These are phyloP conservation scores for Ophiostoma sp. DNA, from an alignment of 2,329 filamentous ascomycete genomes.

Conservation along the genomic window DNA sequence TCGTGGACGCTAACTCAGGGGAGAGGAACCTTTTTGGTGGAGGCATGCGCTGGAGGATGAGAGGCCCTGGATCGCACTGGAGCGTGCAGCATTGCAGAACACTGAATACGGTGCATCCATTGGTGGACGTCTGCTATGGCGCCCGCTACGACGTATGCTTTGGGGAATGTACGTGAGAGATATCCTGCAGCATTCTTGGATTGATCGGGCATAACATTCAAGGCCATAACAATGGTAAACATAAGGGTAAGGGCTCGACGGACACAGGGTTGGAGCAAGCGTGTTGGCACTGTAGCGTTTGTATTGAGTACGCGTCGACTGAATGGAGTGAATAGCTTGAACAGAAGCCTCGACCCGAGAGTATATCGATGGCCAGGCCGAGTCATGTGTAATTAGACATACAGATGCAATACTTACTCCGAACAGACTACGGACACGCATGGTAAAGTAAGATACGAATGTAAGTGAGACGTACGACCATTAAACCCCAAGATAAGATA, in stretches of 20 bases:
- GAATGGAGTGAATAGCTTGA: not conserved
- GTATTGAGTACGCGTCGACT: not conserved
- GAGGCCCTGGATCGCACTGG: not conserved
- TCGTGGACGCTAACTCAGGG: constrained; percentile 27
- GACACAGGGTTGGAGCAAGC: not conserved
- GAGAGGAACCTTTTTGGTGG: constrained; percentile 19
- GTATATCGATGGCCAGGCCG: not conserved
- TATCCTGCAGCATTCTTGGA: constrained; percentile 4
- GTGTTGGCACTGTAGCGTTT: not conserved
- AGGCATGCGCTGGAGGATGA: constrained; percentile 15
- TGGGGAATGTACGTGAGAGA: not conserved
- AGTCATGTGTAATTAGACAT: constrained; percentile 1
- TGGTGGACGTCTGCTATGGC: not conserved
- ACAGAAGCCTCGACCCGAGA: not conserved
- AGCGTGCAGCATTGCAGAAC: not conserved
- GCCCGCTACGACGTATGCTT: not conserved
- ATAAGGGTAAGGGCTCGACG: not conserved
- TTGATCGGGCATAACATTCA: not conserved
- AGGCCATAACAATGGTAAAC: not conserved
- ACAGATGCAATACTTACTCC: not conserved
- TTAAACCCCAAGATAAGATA: not conserved
- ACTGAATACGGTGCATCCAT: not conserved
- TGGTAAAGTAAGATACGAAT: not conserved
- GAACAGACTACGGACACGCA: too few species aligned
- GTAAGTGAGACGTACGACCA: not conserved